These are phyloP conservation scores for Diospyros lotus DNA, from an alignment of 148 eudicot species.

Conservation along the genomic window DNA sequence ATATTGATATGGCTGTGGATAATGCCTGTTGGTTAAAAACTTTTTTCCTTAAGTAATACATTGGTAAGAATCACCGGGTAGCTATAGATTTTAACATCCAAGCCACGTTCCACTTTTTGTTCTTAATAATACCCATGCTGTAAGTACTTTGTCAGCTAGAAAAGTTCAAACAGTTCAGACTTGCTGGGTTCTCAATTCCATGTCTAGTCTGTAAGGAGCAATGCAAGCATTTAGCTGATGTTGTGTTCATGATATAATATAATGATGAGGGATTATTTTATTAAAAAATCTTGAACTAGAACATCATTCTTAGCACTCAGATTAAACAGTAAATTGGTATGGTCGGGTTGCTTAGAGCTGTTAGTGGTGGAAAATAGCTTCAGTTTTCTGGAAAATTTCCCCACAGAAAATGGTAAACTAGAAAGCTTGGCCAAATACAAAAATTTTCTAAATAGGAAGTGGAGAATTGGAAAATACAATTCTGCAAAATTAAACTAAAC, in stretches of 20 bases:
- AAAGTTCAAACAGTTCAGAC: not conserved
- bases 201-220: not conserved
- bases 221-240: not conserved
- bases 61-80: not conserved
- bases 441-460: no score
- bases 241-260: not conserved
- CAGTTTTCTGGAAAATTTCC: no score
- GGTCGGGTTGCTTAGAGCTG: not conserved
- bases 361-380: no score
- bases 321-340: not conserved
- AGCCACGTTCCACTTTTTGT: not conserved
- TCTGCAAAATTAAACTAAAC: no score
- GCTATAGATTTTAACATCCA: not conserved
- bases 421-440: no score
- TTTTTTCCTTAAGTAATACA: not conserved
- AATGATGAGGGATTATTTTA: not conserved
- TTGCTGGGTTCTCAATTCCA: not conserved
- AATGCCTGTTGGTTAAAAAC: not conserved
- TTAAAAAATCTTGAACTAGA: not conserved
- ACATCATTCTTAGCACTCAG: not conserved
- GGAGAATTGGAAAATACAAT: no score
- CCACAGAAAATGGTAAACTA: no score
- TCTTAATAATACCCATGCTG: no score
- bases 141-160: no score
- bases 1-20: no score